These are phyloP conservation scores for Dictyostelium intermedium DNA, from an alignment of 78 protist species.

Conservation along the genomic window DNA sequence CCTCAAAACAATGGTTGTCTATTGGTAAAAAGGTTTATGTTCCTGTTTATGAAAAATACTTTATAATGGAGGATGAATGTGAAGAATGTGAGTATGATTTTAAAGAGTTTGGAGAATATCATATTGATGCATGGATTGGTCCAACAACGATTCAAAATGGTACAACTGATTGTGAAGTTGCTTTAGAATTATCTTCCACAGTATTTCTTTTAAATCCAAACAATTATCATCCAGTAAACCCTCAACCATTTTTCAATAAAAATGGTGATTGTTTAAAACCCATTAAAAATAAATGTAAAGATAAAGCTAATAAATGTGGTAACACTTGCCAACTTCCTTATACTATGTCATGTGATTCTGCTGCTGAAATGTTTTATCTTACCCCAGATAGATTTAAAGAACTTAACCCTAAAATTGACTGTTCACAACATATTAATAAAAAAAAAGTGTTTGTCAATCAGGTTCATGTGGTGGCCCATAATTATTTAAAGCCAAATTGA, in stretches of 20 bases:
- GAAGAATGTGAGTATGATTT: background rate
- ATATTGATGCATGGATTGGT: background rate
- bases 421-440: background rate
- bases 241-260: background rate
- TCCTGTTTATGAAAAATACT: background rate
- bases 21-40: background rate
- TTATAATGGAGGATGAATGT: background rate
- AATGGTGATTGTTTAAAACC: background rate
- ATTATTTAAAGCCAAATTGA: background rate
- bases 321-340: background rate
- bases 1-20: background rate
- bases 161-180: background rate
- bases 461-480: background rate
- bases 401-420: background rate
- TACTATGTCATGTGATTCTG: background rate
- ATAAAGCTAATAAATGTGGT: slow-evolving; percentile 3
- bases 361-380: background rate
- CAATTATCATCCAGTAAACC: background rate
- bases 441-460: background rate
- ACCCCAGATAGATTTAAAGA: background rate
- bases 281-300: background rate
- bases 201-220: background rate
- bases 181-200: background rate
- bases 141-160: background rate
- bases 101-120: background rate